These are phyloP conservation scores for Thelonectria blattea DNA, from an alignment of 2,329 filamentous ascomycete genomes.

Conservation along the genomic window DNA sequence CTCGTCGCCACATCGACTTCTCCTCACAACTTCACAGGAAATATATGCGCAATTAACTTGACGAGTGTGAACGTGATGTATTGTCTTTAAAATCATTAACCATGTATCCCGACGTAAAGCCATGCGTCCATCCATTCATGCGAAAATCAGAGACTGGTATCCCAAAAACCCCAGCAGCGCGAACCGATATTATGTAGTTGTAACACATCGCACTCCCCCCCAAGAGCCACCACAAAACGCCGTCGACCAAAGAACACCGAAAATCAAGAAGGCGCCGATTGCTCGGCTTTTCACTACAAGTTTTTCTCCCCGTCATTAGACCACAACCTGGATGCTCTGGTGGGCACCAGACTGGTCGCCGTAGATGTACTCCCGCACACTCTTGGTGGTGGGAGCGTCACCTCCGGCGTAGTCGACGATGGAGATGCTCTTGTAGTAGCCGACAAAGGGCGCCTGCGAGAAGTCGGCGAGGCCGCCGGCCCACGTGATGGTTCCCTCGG, in stretches of 20 bases:
- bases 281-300: too few relatives aligned
- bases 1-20: background rate
- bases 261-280: background rate
- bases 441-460: constrained; percentile 49
- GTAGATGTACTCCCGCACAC: constrained; percentile 50
- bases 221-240: background rate
- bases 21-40: background rate
- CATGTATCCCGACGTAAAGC: background rate
- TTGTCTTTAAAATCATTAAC: constrained; percentile 1
- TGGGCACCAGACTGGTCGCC: constrained; percentile 49
- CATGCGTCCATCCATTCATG: background rate
- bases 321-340: constrained; percentile 48
- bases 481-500: constrained; percentile 73
- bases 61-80: background rate
- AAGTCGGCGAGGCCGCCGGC: constrained; percentile 64
- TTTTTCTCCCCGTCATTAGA: background rate
- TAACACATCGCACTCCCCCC: background rate
- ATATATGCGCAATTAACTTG: background rate
- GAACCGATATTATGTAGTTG: background rate
- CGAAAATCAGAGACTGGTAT: background rate
- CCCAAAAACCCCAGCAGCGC: background rate
- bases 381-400: constrained; percentile 38
- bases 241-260: background rate
- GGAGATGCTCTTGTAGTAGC: constrained; percentile 53
- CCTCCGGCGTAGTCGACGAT: constrained; percentile 53